Evolutionary conservation across 768 basidiomycete species (phyloP).

Genomic region (Pleurotus cornucopiae): DNA sequence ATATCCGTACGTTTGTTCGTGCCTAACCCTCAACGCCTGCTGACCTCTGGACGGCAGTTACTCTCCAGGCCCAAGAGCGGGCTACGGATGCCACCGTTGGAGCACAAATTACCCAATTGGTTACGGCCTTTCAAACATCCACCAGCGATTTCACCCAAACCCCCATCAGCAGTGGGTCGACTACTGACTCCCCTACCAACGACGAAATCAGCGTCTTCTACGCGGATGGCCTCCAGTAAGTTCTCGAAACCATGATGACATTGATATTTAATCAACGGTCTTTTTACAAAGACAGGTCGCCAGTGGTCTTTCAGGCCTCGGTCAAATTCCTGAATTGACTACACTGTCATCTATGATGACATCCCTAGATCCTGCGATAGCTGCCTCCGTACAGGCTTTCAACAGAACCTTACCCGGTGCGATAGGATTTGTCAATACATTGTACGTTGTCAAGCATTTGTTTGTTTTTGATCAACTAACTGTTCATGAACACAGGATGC

Average conservation of each 20-base stretch:
- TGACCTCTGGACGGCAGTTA: constrained; percentile 14
- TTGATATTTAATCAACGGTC: neutral
- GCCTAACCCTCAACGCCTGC: neutral
- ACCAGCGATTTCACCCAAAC: constrained; percentile 17
- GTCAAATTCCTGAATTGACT: constrained; percentile 18
- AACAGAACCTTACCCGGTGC: constrained; percentile 26
- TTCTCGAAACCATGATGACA: neutral
- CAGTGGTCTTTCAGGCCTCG: constrained; percentile 26
- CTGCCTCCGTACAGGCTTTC: constrained; percentile 19
- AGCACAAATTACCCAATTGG: constrained; percentile 20
- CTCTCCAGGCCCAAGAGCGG: constrained; percentile 24
- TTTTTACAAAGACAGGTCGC: constrained; percentile 18
- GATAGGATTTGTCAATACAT: constrained; percentile 22
- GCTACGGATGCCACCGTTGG: constrained; percentile 25
- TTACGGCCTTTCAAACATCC: constrained; percentile 22
- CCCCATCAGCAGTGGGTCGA: constrained; percentile 26
- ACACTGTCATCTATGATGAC: constrained; percentile 20
- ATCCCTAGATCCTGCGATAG: constrained; percentile 26
- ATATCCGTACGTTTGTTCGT: constrained; percentile 20
- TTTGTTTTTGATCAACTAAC: no score
- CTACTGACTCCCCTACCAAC: constrained; percentile 27
- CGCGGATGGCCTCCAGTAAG: constrained; percentile 26
- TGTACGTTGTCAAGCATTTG: constrained; percentile 18
- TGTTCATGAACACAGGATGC: constrained; percentile 20
- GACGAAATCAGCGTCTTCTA: constrained; percentile 28